Conservation (phyloP, 352 stramenopile species). For the Phytopythium helicoides region DNA sequence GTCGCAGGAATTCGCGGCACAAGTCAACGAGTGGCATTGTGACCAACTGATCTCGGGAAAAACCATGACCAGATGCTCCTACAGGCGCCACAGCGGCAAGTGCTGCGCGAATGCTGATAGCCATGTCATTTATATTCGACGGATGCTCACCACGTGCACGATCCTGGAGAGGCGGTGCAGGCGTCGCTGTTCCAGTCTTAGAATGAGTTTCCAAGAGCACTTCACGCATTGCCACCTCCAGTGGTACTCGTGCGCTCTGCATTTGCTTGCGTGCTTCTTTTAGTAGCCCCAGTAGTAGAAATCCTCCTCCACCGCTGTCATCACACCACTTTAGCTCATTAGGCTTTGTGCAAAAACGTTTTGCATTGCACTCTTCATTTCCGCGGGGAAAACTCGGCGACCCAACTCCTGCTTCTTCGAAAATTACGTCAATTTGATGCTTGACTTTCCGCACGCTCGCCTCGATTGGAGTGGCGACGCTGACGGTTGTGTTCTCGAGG, state of each 20-base stretch:
- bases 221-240: constrained; percentile 46
- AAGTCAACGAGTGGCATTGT: constrained; percentile 20
- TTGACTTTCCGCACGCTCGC: constrained; percentile 11
- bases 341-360: constrained; percentile 24
- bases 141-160: not conserved
- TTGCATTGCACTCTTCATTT: constrained; percentile 50
- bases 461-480: constrained; percentile 15
- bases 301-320: constrained; percentile 38
- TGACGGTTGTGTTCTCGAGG: not conserved
- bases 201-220: not conserved
- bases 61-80: not conserved
- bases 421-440: constrained; percentile 8
- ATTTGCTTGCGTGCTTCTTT: constrained; percentile 19
- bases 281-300: constrained; percentile 35
- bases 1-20: constrained; percentile 40
- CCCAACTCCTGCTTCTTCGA: not conserved
- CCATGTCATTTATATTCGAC: not conserved
- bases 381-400: constrained; percentile 18
- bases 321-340: constrained; percentile 6
- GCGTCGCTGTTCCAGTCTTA: not conserved
- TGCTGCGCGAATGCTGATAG: not conserved
- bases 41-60: constrained; percentile 4
- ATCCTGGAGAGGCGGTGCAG: no score
- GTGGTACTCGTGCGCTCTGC: constrained; percentile 16
- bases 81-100: not conserved